Evolutionary conservation across 306 rosid genomes (phyloP).

Genomic region (Pterocarpus santalinus): DNA sequence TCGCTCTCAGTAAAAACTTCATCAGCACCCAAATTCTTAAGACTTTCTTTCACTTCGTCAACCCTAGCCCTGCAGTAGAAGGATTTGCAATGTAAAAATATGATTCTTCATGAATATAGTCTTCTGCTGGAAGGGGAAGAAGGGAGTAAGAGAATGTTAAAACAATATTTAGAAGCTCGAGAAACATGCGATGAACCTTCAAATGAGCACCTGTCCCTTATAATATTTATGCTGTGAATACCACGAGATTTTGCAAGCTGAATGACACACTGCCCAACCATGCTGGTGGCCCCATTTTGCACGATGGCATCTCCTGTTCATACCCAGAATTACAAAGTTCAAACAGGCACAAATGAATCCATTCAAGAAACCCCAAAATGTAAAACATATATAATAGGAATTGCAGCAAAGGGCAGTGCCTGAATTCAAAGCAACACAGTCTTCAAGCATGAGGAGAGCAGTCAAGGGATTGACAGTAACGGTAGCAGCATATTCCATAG

Average conservation of each 20-base stretch:
- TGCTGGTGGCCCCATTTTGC: slow-evolving; percentile 98
- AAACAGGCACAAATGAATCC: slow-evolving; percentile 1
- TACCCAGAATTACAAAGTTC: slow-evolving; percentile 32
- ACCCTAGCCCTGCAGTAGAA: slow-evolving; percentile 70
- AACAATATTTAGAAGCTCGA: slow-evolving; percentile 29
- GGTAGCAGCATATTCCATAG: slow-evolving; percentile 90
- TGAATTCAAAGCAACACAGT: slow-evolving; percentile 68
- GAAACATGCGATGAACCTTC: slow-evolving; percentile 35
- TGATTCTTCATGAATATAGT: slow-evolving; percentile 5
- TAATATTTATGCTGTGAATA: slow-evolving; percentile 75
- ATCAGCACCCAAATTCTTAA: slow-evolving; percentile 82
- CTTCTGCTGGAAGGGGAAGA: not conserved
- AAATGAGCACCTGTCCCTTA: slow-evolving; percentile 81
- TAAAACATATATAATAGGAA: not conserved
- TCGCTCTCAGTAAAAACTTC: slow-evolving; percentile 83
- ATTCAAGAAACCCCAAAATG: not conserved
- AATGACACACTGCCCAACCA: slow-evolving; percentile 95
- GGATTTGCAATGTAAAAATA: slow-evolving; percentile 21
- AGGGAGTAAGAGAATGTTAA: slow-evolving; percentile 11
- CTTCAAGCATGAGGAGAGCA: slow-evolving; percentile 90
- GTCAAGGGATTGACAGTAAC: slow-evolving; percentile 90
- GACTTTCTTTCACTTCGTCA: slow-evolving; percentile 81
- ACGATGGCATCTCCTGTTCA: slow-evolving; percentile 83
- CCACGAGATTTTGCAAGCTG: slow-evolving; percentile 84
- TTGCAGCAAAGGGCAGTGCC: slow-evolving; percentile 52